These are phyloP conservation scores for Xylaria castorea DNA, from an alignment of 495 filamentous ascomycete genomes.

Conservation along the genomic window DNA sequence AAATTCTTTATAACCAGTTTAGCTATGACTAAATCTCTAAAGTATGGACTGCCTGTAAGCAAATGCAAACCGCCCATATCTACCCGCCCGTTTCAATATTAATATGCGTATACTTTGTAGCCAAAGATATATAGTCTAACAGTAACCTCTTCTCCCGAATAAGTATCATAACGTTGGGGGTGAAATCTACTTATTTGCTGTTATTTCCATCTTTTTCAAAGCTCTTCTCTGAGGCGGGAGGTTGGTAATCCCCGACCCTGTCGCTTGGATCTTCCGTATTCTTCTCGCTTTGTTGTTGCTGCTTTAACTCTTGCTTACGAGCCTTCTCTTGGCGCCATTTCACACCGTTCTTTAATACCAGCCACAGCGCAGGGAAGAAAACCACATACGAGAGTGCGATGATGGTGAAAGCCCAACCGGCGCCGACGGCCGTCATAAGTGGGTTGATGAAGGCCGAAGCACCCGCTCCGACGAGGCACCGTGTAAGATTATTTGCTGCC, in stretches of 20 bases:
- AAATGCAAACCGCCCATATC: not conserved
- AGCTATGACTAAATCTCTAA: not conserved
- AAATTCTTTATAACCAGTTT: not conserved
- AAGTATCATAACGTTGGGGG: not conserved
- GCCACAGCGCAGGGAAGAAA: constrained; percentile 59
- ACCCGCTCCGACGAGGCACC: constrained; percentile 72
- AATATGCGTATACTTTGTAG: not conserved
- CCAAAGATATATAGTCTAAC: not conserved
- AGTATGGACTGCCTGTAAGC: not conserved
- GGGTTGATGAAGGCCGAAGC: constrained; percentile 69
- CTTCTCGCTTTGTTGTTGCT: not conserved
- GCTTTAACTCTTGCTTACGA: constrained; percentile 24
- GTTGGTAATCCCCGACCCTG: not conserved
- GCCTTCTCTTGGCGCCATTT: constrained; percentile 45
- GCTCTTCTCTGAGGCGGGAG: not conserved
- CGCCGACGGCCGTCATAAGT: constrained; percentile 69
- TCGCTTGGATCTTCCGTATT: not conserved
- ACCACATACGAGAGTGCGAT: constrained; percentile 61
- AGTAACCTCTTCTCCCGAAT: too few species aligned
- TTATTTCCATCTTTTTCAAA: constrained; percentile 5
- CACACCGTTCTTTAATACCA: constrained; percentile 48
- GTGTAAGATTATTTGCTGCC: constrained; percentile 72
- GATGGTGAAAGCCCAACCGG: constrained; percentile 75
- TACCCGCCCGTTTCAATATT: not conserved
- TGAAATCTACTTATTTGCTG: not conserved